A percentile compares a stretch with the other conserved stretches of the same genome.
Evolutionary conservation across 75 land plant genomes (phyloP).

Genomic region (Picea sitchensis): DNA sequence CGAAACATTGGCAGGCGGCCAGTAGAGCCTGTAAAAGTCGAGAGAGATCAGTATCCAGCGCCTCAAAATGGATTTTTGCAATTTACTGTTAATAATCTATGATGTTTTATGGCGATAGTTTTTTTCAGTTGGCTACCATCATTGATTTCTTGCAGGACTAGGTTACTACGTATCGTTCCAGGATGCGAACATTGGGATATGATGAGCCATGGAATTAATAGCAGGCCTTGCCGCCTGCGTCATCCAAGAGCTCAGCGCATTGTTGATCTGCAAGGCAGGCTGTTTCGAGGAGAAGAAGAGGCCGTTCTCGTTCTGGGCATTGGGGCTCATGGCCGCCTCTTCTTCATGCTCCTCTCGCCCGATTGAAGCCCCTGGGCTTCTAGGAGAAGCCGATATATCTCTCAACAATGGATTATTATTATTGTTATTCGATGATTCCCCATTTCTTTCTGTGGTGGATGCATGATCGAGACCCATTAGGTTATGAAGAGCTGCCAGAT

Average conservation of each 20-base stretch:
- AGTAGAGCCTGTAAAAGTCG: too few species aligned
- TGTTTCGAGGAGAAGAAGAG: background rate
- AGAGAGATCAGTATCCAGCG: too few species aligned
- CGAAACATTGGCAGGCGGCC: too few species aligned
- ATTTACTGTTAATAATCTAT: too few species aligned
- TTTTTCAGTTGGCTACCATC: background rate
- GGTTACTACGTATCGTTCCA: background rate
- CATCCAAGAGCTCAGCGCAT: constrained; percentile 7
- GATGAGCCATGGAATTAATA: background rate
- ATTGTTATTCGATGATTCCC: too few species aligned
- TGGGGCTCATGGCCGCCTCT: background rate
- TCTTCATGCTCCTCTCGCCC: too few species aligned
- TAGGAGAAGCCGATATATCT: too few species aligned
- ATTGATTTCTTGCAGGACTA: background rate
- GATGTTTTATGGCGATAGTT: background rate
- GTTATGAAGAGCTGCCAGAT: constrained; percentile 6
- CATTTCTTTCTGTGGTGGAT: too few species aligned
- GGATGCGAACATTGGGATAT: constrained; percentile 9
- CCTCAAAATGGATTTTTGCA: background rate
- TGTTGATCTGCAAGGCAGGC: background rate
- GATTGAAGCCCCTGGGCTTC: too few species aligned
- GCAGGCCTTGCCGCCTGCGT: background rate
- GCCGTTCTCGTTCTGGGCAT: background rate
- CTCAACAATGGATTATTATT: too few species aligned
- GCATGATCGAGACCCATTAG: constrained; percentile 4